Conservation (phyloP, 768 basidiomycete species). For the Gelatoporia subvermispora region DNA sequence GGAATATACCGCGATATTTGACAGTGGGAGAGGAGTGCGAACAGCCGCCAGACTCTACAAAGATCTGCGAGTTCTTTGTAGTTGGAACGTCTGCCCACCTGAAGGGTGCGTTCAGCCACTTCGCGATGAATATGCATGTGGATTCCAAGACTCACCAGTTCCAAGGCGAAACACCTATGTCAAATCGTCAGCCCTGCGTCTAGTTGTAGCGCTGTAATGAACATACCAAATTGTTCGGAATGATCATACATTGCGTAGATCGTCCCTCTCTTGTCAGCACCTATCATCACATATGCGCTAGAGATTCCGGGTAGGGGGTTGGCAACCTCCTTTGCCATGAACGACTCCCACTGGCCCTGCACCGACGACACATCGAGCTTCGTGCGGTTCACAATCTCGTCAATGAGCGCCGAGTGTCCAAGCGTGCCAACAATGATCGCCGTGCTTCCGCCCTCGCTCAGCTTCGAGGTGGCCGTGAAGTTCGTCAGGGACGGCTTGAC, state of each 20-base stretch:
- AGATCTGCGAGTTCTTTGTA: slow-evolving; percentile 43
- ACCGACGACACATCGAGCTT: slow-evolving; percentile 52
- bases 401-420: slow-evolving; percentile 50
- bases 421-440: slow-evolving; percentile 66
- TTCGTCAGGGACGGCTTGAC: slow-evolving; percentile 47
- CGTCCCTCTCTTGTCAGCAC: slow-evolving; percentile 64
- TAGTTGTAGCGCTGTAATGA: background rate
- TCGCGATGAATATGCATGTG: no score
- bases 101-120: background rate
- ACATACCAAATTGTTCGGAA: slow-evolving; percentile 59
- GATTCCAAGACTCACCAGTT: slow-evolving; percentile 41
- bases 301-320: slow-evolving; percentile 54
- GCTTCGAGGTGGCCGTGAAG: slow-evolving; percentile 30
- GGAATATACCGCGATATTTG: slow-evolving; percentile 67
- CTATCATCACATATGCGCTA: slow-evolving; percentile 63
- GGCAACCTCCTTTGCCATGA: slow-evolving; percentile 44
- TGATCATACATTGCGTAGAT: slow-evolving; percentile 65
- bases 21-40: slow-evolving; percentile 60
- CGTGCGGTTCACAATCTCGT: slow-evolving; percentile 46
- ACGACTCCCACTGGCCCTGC: slow-evolving; percentile 65
- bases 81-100: slow-evolving; percentile 81
- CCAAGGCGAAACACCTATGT: slow-evolving; percentile 62
- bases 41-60: slow-evolving; percentile 35
- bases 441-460: slow-evolving; percentile 17
- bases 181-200: background rate